phyloP scores from a whole-genome alignment of 345 rosid species.

The Lepidium africanum region DNA sequence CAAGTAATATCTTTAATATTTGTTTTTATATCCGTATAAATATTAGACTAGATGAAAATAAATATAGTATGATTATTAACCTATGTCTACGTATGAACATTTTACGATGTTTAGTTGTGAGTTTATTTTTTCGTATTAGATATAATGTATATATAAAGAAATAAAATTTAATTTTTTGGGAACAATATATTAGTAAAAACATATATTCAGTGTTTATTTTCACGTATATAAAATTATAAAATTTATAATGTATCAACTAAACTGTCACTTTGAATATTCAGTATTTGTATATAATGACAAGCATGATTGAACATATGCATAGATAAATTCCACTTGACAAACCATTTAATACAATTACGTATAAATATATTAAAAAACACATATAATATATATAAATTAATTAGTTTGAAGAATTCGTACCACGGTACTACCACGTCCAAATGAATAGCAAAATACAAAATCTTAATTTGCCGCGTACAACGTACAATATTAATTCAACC shows the following conservation, averaged over 20 bases:
- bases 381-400: not conserved
- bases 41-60: not conserved
- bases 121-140: too few relatives aligned
- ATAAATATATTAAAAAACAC: not conserved
- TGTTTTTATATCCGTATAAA: not conserved
- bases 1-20: not conserved
- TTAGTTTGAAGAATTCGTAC: slow-evolving; percentile 22
- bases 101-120: too few relatives aligned
- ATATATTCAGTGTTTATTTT: too few relatives aligned
- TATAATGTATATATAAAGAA: too few relatives aligned
- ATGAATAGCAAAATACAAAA: not conserved
- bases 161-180: too few relatives aligned
- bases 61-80: not conserved
- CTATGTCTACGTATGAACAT: too few relatives aligned
- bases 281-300: not conserved
- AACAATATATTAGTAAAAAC: too few relatives aligned
- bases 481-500: slow-evolving; percentile 18
- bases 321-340: not conserved
- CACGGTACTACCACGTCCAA: slow-evolving; percentile 12
- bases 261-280: not conserved
- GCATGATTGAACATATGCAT: slow-evolving; percentile 7
- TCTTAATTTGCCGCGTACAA: slow-evolving; percentile 9
- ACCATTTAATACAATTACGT: not conserved
- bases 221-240: too few relatives aligned
- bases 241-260: not conserved